These are phyloP conservation scores for Bifiguratus adelaidae DNA, from an alignment of 192 early-diverging fungal species.

Conservation along the genomic window DNA sequence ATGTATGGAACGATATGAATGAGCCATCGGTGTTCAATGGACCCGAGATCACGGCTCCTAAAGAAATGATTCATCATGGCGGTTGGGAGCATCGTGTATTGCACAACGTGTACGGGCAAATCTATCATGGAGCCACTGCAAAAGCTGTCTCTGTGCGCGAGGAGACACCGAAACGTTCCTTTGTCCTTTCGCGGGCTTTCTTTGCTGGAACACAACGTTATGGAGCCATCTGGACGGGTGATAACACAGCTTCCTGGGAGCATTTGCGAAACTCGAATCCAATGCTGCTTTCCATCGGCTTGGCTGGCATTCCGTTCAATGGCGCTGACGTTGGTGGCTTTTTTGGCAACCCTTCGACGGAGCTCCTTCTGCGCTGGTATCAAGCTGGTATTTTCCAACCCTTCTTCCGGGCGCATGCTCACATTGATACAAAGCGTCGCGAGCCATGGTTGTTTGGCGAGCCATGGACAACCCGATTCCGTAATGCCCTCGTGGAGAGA, in stretches of 20 bases:
- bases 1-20: constrained; percentile 99
- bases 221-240: constrained; percentile 98
- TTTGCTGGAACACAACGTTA: constrained; percentile 93
- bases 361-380: constrained; percentile 96
- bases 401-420: constrained; percentile 96
- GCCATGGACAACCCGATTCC: constrained; percentile 66
- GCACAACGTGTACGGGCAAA: constrained; percentile 89
- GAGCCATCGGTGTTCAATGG: constrained; percentile 96
- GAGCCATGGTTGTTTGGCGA: constrained; percentile 96
- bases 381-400: constrained; percentile 92
- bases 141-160: constrained; percentile 66
- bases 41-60: constrained; percentile 94
- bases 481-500: constrained; percentile 67
- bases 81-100: constrained; percentile 90
- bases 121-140: constrained; percentile 78
- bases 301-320: constrained; percentile 81
- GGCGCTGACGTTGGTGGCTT: constrained; percentile 97
- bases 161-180: constrained; percentile 58
- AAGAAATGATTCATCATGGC: constrained; percentile 81
- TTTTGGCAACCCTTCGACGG: constrained; percentile 87
- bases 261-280: constrained; percentile 73
- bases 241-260: constrained; percentile 87
- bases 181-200: constrained; percentile 93
- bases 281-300: constrained; percentile 82
- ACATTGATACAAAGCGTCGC: constrained; percentile 93